These are phyloP conservation scores for Fusarium brachygibbosum DNA, from an alignment of 2,329 filamentous ascomycete genomes.

Conservation along the genomic window DNA sequence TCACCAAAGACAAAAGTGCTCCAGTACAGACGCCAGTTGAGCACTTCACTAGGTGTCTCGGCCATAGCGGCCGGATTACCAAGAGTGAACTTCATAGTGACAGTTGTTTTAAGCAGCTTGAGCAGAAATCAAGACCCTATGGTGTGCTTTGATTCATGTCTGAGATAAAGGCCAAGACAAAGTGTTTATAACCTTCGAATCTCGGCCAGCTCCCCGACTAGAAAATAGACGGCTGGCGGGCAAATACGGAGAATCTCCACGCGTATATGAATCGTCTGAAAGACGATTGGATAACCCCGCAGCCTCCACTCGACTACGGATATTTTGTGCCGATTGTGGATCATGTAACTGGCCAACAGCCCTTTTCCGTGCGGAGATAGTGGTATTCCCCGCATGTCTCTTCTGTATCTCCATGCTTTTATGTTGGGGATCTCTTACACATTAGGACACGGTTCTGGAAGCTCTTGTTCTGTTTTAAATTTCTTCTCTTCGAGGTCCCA, in stretches of 20 bases:
- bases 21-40: conserved; percentile 31
- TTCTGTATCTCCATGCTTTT: too few relatives aligned
- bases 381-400: not conserved
- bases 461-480: not conserved
- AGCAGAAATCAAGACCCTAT: not conserved
- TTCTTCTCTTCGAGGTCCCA: too few relatives aligned
- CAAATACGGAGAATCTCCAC: not conserved
- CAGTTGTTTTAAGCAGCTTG: not conserved
- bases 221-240: not conserved
- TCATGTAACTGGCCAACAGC: not conserved
- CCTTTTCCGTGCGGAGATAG: conserved; percentile 7
- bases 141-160: not conserved
- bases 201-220: not conserved
- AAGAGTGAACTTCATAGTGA: conserved; percentile 29
- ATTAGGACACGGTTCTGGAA: too few relatives aligned
- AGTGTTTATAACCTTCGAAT: conserved; percentile 2
- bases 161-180: not conserved
- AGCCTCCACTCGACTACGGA: conserved; percentile 12
- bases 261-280: not conserved
- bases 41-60: conserved; percentile 25
- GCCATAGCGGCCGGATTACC: conserved; percentile 32
- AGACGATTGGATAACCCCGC: conserved; percentile 9
- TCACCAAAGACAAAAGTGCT: conserved; percentile 30
- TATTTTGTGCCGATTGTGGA: conserved; percentile 29
- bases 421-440: too few relatives aligned